phyloP scores from a whole-genome alignment of 345 rosid species.

The Pistacia vera region DNA sequence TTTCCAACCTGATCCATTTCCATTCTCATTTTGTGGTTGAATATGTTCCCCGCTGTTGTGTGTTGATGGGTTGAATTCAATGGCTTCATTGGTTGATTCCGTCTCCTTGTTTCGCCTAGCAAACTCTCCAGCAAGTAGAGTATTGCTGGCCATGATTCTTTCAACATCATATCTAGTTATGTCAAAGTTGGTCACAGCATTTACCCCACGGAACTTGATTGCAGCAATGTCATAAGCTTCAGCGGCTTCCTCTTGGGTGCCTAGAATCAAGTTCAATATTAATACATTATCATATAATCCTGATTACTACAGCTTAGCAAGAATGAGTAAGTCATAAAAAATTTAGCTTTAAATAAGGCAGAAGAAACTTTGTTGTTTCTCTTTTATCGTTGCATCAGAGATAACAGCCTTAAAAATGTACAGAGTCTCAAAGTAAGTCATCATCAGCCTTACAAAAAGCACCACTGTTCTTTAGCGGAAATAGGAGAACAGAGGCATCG shows the following conservation, averaged over 20 bases:
- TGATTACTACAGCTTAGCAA: background rate
- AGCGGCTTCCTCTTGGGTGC: constrained; percentile 90
- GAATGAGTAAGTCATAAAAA: background rate
- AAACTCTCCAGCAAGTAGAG: constrained; percentile 68
- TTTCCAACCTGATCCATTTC: constrained; percentile 47
- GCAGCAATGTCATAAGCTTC: constrained; percentile 86
- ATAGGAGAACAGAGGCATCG: constrained; percentile 26
- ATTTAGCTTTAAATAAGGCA: constrained; percentile 3
- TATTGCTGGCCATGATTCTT: constrained; percentile 72
- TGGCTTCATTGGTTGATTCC: constrained; percentile 25
- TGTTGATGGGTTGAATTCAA: constrained; percentile 20
- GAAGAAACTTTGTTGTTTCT: background rate
- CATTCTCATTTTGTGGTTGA: constrained; percentile 24
- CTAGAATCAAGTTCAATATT: constrained; percentile 24
- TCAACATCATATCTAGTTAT: constrained; percentile 72
- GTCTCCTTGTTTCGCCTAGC: constrained; percentile 59
- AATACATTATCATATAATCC: background rate
- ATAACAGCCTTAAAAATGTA: constrained; percentile 33
- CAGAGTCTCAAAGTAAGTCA: constrained; percentile 30
- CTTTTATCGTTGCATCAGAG: constrained; percentile 6
- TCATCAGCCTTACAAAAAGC: constrained; percentile 55
- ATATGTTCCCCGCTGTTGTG: constrained; percentile 16
- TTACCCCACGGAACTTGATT: constrained; percentile 73
- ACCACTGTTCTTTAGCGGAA: constrained; percentile 36
- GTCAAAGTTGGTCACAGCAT: constrained; percentile 84